phyloP scores from a whole-genome alignment of 2,329 filamentous ascomycete species.

The Fusarium xylarioides region DNA sequence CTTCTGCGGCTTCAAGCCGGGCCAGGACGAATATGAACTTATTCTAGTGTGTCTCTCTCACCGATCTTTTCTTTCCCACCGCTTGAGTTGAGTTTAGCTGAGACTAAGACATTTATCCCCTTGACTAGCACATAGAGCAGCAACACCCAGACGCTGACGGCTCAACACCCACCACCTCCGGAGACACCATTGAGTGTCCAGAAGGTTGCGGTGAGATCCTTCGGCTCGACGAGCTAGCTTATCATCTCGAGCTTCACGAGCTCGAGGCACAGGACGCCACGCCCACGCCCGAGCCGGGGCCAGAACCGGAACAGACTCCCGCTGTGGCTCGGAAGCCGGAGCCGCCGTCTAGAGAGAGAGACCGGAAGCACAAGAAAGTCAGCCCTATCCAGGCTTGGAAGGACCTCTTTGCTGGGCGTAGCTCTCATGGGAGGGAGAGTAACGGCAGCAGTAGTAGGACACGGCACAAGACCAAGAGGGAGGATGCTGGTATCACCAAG shows the following conservation, averaged over 20 bases:
- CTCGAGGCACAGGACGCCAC: conserved; percentile 35
- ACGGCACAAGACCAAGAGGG: conserved; percentile 39
- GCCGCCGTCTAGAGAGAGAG: conserved; percentile 9
- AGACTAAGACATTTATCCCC: conserved; percentile 22
- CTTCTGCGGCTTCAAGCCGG: conserved; percentile 49
- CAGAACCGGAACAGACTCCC: conserved; percentile 13
- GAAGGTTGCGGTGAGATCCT: conserved; percentile 65
- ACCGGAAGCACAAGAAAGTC: conserved; percentile 24
- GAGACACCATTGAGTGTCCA: conserved; percentile 29
- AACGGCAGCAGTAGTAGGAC: conserved; percentile 23
- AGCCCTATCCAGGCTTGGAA: conserved; percentile 38
- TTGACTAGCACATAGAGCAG: conserved; percentile 43
- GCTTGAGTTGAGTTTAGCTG: not conserved
- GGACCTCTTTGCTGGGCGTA: conserved; percentile 28
- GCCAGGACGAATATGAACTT: conserved; percentile 47
- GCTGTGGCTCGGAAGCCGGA: conserved; percentile 14
- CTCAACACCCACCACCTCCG: conserved; percentile 13
- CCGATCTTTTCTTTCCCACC: not conserved
- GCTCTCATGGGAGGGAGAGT: conserved; percentile 14
- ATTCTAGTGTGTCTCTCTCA: conserved; percentile 44
- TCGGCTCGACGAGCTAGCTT: conserved; percentile 35
- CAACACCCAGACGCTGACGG: conserved; percentile 38
- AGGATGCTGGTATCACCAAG: conserved; percentile 17
- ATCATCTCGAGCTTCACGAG: conserved; percentile 41
- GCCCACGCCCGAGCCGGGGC: conserved; percentile 19